Evolutionary conservation across 805 yeast species (phyloP), one percentile per base, ranked within the genome.

Genomic region (Candida vartiovaarae): DNA sequence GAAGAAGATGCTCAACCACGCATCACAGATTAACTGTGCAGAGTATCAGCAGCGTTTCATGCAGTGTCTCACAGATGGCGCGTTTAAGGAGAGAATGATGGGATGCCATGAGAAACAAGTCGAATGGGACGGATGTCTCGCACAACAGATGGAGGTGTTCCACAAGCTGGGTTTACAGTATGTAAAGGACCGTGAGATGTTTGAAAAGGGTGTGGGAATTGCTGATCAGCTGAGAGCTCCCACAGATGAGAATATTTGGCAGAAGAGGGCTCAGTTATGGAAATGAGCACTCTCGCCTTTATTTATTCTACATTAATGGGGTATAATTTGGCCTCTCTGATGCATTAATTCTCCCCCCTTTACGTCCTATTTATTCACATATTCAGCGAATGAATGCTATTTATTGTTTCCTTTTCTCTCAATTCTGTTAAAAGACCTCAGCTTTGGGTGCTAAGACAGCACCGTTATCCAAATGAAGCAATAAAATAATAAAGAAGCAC

Each of bases 191-290:
- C 34, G 34, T 1, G 36, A 44, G 10, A 49, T 43, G n/a, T 47
- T 42, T 23, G 41, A 47, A 8, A 27, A 46, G 10, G 44, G 55
- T 5, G 34, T 42, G 1, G 40, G 30, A 25, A 39, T 44, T 30
- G 55, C 57, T 25, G 58, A 55, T 36, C 35, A 43, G 3, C 26
- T 55, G 15, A 15, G 20, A 15, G 20, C 20, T 15, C 20, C 20
- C 20, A 15, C 20, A 15, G 20, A 15, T 15, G 20, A 45, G 44
- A 2, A 48, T 7, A 44, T 50, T 3, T 44, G 41, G 20, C 48
- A 41, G 10, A 39, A 41, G 33, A 46, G 60, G 28, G 55, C 47
- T 24, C 31, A 40, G 32, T 38, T 55, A 6, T 55, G 60, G 60
- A 15, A 15, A 15, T 15, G 20, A 15, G 20, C 20, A 15, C 20